phyloP scores from a whole-genome alignment of 441 rosid genomes.

The Theobroma grandiflorum region DNA sequence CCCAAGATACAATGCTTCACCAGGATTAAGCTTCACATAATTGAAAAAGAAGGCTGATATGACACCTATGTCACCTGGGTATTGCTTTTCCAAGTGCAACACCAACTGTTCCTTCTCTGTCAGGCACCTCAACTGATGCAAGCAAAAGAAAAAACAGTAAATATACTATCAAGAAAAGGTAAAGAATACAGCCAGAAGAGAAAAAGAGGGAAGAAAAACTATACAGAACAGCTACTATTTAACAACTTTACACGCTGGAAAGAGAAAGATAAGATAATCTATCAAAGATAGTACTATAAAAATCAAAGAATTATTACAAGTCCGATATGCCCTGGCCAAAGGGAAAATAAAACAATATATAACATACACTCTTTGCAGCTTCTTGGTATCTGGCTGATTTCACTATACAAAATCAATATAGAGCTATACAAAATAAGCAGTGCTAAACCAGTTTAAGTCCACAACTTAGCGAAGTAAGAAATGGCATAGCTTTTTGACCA shows the following conservation, averaged over 20 bases:
- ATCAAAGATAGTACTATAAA: background rate
- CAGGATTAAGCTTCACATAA: slow-evolving; percentile 74
- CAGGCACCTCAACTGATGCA: slow-evolving; percentile 59
- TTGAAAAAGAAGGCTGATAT: slow-evolving; percentile 75
- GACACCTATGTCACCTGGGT: slow-evolving; percentile 74
- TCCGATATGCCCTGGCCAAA: background rate
- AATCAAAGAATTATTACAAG: background rate
- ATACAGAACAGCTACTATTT: background rate
- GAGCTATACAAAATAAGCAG: background rate
- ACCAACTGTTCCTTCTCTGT: slow-evolving; percentile 75
- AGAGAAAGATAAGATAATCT: slow-evolving; percentile 5
- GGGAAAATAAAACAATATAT: background rate
- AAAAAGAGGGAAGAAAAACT: background rate
- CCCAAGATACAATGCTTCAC: slow-evolving; percentile 83
- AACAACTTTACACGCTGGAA: slow-evolving; percentile 18
- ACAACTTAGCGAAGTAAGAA: background rate
- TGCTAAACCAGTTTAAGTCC: background rate
- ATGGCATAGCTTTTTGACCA: background rate
- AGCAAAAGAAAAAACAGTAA: background rate
- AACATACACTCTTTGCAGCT: background rate
- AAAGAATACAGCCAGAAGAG: background rate
- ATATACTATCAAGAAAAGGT: background rate
- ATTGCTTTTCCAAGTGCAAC: slow-evolving; percentile 66
- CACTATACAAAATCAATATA: background rate
- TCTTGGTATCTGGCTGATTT: background rate